These are phyloP conservation scores for Candida hispaniensis DNA, from an alignment of 805 yeast species.

Conservation along the genomic window DNA sequence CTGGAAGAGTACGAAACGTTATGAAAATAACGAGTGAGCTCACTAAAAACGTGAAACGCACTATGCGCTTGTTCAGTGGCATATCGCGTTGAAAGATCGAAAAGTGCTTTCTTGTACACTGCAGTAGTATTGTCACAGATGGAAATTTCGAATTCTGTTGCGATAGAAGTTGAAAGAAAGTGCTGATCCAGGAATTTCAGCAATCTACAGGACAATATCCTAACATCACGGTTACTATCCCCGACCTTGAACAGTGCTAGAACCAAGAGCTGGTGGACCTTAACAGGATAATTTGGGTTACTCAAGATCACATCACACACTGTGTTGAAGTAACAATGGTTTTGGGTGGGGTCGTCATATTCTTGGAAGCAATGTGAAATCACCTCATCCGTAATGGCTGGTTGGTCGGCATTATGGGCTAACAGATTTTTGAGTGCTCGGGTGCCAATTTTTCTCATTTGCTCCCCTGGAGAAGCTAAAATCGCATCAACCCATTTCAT, in stretches of 20 bases:
- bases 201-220: slow-evolving; percentile 64
- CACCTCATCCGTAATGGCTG: slow-evolving; percentile 45
- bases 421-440: slow-evolving; percentile 62
- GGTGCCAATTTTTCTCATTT: slow-evolving; percentile 53
- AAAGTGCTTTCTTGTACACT: slow-evolving; percentile 77
- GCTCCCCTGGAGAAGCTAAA: slow-evolving; percentile 44
- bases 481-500: slow-evolving; percentile 75
- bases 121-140: slow-evolving; percentile 67
- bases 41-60: slow-evolving; percentile 54
- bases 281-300: slow-evolving; percentile 38
- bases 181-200: slow-evolving; percentile 54
- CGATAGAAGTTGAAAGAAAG: slow-evolving; percentile 42
- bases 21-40: slow-evolving; percentile 58
- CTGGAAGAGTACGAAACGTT: slow-evolving; percentile 49
- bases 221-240: slow-evolving; percentile 52
- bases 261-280: slow-evolving; percentile 59
- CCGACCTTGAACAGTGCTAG: slow-evolving; percentile 73
- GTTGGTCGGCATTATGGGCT: slow-evolving; percentile 44
- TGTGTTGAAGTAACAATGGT: slow-evolving; percentile 60
- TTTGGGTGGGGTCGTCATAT: slow-evolving; percentile 33
- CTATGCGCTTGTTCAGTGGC: slow-evolving; percentile 51
- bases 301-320: slow-evolving; percentile 54
- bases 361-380: slow-evolving; percentile 61
- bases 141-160: slow-evolving; percentile 54
- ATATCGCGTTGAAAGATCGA: slow-evolving; percentile 64